These are phyloP conservation scores for Conoideocrella luteorostrata DNA, from an alignment of 2,329 filamentous ascomycete species.

Conservation along the genomic window DNA sequence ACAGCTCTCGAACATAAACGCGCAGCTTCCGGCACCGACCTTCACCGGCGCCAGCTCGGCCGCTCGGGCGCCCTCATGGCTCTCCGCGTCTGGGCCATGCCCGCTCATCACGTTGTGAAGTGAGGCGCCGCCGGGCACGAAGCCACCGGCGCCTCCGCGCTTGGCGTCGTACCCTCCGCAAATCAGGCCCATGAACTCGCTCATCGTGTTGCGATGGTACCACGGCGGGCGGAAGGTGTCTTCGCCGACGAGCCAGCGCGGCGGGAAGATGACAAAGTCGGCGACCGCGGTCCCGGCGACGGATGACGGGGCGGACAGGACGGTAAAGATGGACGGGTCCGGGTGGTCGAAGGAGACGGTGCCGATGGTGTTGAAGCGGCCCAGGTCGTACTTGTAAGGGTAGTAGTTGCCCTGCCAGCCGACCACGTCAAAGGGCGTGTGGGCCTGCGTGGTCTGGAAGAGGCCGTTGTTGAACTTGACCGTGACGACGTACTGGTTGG, in stretches of 20 bases:
- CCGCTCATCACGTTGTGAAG: constrained; percentile 68
- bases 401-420: constrained; percentile 78
- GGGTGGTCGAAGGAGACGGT: constrained; percentile 70
- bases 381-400: constrained; percentile 77
- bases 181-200: constrained; percentile 59
- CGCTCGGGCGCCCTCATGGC: constrained; percentile 49
- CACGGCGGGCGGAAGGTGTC: constrained; percentile 68
- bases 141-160: constrained; percentile 42
- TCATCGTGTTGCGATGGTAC: constrained; percentile 66
- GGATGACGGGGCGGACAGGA: constrained; percentile 56
- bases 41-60: constrained; percentile 48
- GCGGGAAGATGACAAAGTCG: constrained; percentile 70
- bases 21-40: constrained; percentile 56
- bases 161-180: constrained; percentile 56
- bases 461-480: constrained; percentile 61
- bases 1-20: constrained; percentile 65
- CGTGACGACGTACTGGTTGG: constrained; percentile 35
- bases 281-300: constrained; percentile 65
- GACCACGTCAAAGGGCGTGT: constrained; percentile 74
- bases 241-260: constrained; percentile 63
- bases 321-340: constrained; percentile 72
- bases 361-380: constrained; percentile 69
- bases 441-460: constrained; percentile 57
- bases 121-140: constrained; percentile 51
- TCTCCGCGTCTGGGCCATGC: constrained; percentile 54